Conservation (phyloP, 495 filamentous ascomycete genomes). For the Annulohypoxylon stygium region DNA sequence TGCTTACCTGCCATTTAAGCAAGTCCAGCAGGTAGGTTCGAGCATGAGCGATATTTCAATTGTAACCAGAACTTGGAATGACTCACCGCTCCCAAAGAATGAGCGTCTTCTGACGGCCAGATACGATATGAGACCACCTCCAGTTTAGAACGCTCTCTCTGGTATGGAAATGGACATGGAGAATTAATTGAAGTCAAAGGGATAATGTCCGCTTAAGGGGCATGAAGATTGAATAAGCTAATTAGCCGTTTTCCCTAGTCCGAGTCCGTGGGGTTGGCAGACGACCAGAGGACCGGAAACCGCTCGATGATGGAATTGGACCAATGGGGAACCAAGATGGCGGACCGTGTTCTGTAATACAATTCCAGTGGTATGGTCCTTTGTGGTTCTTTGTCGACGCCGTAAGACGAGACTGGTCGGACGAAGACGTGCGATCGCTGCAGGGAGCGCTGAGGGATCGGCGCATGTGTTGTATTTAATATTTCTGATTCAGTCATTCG, state of each 20-base stretch:
- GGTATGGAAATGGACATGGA: not conserved
- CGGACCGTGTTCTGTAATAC: constrained; percentile 35
- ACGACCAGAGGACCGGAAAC: constrained; percentile 6
- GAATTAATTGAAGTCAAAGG: not conserved
- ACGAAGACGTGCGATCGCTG: constrained; percentile 12
- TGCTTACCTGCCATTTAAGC: no score
- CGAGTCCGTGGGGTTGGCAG: not conserved
- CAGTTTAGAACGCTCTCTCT: not conserved
- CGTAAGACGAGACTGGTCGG: constrained; percentile 18
- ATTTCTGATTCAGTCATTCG: constrained; percentile 24
- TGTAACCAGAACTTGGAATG: no score
- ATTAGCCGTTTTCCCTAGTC: constrained; percentile 10
- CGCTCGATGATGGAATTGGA: constrained; percentile 4
- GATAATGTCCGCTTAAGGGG: not conserved
- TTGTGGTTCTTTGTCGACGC: constrained; percentile 10
- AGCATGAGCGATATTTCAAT: no score
- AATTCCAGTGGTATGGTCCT: constrained; percentile 27
- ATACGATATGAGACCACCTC: no score
- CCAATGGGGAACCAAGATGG: constrained; percentile 26
- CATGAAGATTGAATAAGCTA: constrained; percentile 5
- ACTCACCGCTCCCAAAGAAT: no score
- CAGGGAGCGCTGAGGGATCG: constrained; percentile 27
- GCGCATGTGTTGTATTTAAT: constrained; percentile 23
- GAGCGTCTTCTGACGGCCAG: no score
- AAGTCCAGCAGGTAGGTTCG: no score